These are phyloP conservation scores for Trichoderma endophyticum DNA, from an alignment of 2,329 filamentous ascomycete species.

Conservation along the genomic window DNA sequence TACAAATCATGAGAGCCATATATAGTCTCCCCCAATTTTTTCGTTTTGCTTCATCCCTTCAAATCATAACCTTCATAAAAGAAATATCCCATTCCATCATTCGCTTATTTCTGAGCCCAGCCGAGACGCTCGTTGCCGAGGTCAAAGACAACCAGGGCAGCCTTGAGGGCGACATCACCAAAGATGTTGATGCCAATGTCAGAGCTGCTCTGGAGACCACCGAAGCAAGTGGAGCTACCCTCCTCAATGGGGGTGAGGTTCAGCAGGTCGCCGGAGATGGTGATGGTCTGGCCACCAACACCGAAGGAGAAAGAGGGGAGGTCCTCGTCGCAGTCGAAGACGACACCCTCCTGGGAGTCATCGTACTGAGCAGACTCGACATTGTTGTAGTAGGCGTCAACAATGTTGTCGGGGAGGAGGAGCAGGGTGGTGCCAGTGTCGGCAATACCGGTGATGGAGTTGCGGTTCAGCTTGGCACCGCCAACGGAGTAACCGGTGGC, in stretches of 20 bases:
- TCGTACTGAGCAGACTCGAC: conserved; percentile 37
- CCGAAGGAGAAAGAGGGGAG: conserved; percentile 52
- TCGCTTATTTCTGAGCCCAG: conserved; percentile 23
- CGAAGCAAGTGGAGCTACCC: conserved; percentile 54
- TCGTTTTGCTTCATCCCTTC: background rate
- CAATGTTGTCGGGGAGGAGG: conserved; percentile 52
- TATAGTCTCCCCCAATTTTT: background rate
- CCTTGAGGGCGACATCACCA: conserved; percentile 59
- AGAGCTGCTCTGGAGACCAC: conserved; percentile 60
- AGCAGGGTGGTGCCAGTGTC: conserved; percentile 63
- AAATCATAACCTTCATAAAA: background rate
- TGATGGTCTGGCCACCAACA: conserved; percentile 55
- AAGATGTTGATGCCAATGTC: conserved; percentile 51
- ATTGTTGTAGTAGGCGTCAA: conserved; percentile 46
- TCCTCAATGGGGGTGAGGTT: conserved; percentile 44
- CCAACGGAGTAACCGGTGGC: conserved; percentile 25
- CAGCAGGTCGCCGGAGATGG: conserved; percentile 51
- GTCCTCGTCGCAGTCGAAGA: conserved; percentile 41
- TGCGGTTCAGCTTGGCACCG: conserved; percentile 14
- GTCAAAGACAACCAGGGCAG: conserved; percentile 56
- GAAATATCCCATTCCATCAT: background rate
- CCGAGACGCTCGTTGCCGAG: conserved; percentile 53
- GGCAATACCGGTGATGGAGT: conserved; percentile 48
- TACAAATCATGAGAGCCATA: conserved; percentile 1
- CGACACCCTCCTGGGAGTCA: conserved; percentile 39